phyloP scores from a whole-genome alignment of 768 basidiomycete genomes.

The Kwoniella sp. region DNA sequence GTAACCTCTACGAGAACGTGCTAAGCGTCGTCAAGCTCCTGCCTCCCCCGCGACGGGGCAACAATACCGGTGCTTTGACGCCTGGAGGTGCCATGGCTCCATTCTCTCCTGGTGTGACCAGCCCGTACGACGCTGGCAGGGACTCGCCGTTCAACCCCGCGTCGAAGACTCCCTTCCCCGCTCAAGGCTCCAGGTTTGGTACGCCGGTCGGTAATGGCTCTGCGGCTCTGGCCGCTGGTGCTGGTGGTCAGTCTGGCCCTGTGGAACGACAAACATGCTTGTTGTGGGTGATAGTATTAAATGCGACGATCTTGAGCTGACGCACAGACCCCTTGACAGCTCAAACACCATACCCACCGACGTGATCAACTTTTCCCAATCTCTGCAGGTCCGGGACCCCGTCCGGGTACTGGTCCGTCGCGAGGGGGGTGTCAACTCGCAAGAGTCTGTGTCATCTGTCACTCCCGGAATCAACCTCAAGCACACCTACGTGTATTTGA shows the following conservation, averaged over 20 bases:
- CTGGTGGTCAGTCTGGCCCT: slow-evolving; percentile 47
- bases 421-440: slow-evolving; percentile 48
- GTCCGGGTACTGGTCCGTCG: slow-evolving; percentile 95
- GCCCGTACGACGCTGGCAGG: slow-evolving; percentile 47
- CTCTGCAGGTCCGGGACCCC: slow-evolving; percentile 89
- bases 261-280: slow-evolving; percentile 48
- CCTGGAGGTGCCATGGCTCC: slow-evolving; percentile 48
- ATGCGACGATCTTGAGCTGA: slow-evolving; percentile 41
- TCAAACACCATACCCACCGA: slow-evolving; percentile 90
- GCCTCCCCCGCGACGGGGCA: slow-evolving; percentile 70
- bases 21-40: slow-evolving; percentile 87
- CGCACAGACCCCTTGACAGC: slow-evolving; percentile 76
- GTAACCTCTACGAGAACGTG: slow-evolving; percentile 92
- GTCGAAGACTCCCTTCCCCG: slow-evolving; percentile 48
- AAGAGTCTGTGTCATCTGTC: slow-evolving; percentile 45
- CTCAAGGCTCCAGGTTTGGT: slow-evolving; percentile 28
- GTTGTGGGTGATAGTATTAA: slow-evolving; percentile 33
- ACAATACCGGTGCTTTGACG: slow-evolving; percentile 53
- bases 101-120: slow-evolving; percentile 30
- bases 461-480: slow-evolving; percentile 56
- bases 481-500: slow-evolving; percentile 93
- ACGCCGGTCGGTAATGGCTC: slow-evolving; percentile 16
- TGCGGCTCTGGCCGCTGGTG: slow-evolving; percentile 45
- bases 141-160: slow-evolving; percentile 51
- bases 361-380: slow-evolving; percentile 88